Percentiles rank a stretch among this genome's conserved stretches.
phyloP scores from a whole-genome alignment of 768 basidiomycete genomes.

The Hypholoma sublateritium region DNA sequence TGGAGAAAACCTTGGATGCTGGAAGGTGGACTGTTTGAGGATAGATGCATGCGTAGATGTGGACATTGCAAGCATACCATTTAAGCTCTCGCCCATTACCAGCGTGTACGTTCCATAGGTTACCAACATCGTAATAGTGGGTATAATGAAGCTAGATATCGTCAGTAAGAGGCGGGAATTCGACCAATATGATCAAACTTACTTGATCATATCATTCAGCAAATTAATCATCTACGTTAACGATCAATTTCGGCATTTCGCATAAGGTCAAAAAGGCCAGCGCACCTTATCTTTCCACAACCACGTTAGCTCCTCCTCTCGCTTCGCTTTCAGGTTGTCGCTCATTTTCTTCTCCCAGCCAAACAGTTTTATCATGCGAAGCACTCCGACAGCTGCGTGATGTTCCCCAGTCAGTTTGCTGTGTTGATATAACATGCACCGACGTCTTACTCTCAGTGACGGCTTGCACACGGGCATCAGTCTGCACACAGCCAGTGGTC shows the following conservation, averaged over 20 bases:
- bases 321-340: slow-evolving; percentile 49
- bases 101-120: slow-evolving; percentile 62
- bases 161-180: background rate
- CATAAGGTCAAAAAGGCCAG: no score
- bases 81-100: slow-evolving; percentile 23
- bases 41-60: no score
- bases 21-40: background rate
- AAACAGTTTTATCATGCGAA: slow-evolving; percentile 78
- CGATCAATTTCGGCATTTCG: background rate
- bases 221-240: slow-evolving; percentile 8
- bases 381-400: slow-evolving; percentile 46
- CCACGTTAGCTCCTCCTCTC: slow-evolving; percentile 62
- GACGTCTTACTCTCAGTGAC: slow-evolving; percentile 54
- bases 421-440: background rate
- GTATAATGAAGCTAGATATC: slow-evolving; percentile 53
- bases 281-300: slow-evolving; percentile 45
- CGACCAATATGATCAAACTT: background rate
- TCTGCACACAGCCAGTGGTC: slow-evolving; percentile 9
- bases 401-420: background rate
- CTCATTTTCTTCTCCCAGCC: slow-evolving; percentile 65
- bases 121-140: slow-evolving; percentile 65
- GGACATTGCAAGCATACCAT: slow-evolving; percentile 13
- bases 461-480: slow-evolving; percentile 58
- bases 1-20: slow-evolving; percentile 57
- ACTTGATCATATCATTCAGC: slow-evolving; percentile 15